These are phyloP conservation scores for Phialocephala subalpina DNA, from an alignment of 2,329 filamentous ascomycete genomes.

Conservation along the genomic window DNA sequence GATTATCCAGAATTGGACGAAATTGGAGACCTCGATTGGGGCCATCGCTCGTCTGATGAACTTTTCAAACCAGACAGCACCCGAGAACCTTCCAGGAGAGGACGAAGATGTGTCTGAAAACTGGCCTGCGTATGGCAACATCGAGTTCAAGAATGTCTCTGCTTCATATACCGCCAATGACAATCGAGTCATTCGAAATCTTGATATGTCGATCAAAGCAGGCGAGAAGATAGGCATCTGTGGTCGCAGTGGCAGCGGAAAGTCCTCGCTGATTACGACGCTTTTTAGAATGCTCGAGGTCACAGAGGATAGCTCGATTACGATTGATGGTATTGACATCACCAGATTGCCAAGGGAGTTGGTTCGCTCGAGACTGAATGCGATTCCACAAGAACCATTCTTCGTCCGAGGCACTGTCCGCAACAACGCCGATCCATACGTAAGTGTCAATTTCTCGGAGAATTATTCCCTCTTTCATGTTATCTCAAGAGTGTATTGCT, in stretches of 20 bases:
- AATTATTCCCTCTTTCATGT: too few species aligned
- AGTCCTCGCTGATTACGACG: constrained; percentile 53
- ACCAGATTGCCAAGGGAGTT: constrained; percentile 50
- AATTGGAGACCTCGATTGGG: constrained; percentile 40
- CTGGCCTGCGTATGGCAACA: constrained; percentile 39
- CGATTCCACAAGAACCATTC: constrained; percentile 58
- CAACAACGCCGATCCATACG: constrained; percentile 56
- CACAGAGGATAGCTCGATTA: constrained; percentile 50
- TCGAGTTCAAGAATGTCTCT: constrained; percentile 45
- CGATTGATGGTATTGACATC: constrained; percentile 57
- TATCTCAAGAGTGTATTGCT: too few species aligned
- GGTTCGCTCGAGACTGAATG: constrained; percentile 53
- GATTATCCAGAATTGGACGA: constrained; percentile 40
- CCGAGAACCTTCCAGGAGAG: constrained; percentile 33
- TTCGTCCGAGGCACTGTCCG: constrained; percentile 56
- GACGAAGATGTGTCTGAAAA: constrained; percentile 27
- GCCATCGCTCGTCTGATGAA: constrained; percentile 35
- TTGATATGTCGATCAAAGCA: constrained; percentile 57
- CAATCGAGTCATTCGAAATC: constrained; percentile 29
- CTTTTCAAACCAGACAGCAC: constrained; percentile 28
- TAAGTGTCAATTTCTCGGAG: too few species aligned
- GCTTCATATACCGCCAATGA: constrained; percentile 42
- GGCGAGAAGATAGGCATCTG: constrained; percentile 59
- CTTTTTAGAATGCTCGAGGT: constrained; percentile 59
- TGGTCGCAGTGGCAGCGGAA: constrained; percentile 54